Base-by-base conservation (phyloP, 768 basidiomycete genomes). In the Leucocoprinus sp. region DNA sequence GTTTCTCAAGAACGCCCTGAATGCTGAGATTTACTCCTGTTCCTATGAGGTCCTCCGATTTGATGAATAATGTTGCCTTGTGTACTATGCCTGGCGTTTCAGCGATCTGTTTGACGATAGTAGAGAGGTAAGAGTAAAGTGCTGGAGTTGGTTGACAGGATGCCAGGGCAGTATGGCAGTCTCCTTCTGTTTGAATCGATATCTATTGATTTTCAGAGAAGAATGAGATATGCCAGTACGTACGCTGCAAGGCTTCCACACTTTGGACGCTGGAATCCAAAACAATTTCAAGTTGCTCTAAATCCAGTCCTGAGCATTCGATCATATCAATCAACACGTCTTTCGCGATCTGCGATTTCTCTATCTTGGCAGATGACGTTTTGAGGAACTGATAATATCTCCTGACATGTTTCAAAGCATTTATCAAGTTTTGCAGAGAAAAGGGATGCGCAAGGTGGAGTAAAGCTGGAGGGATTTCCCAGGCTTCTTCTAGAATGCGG, bases 41-140 rank as follows among this genome's bases (percentile, higher is more conserved):
- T 53, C 85, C 82, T 5, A 84, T 65, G n/a, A 89, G 71, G 51
- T 89, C 83, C 8, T 59, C 64, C 1, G 84, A 72, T 56, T 83
- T 86, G 57, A 90, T 73, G 56, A 88, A 89, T 27, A 89, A 64
- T 7, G 69, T 71, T 0, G 84, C 64, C 54, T 82, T 84, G 61
- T 82, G 71, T 29, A 88, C 59, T n/a, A 75, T 64, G 0, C 52
- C 55, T 36, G 68, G 49, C 0, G 78, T 70, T 17, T 64, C 57
- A 2, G 67, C 64, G 21, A 90, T 61, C 34, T 66, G 69, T 28
- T 64, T 60, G 19, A 80, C 61, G 33, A 70, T 57, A 48, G 64
- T 69, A 44, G 59, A 65, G 24, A 84, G 56, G 36, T 65, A 54
- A 2, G 60, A 55, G 37, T 66, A 54, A 60, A 82, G 73, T 3